These are phyloP conservation scores for Botrytis tulipae DNA, from an alignment of 2,329 filamentous ascomycete genomes.

Conservation along the genomic window DNA sequence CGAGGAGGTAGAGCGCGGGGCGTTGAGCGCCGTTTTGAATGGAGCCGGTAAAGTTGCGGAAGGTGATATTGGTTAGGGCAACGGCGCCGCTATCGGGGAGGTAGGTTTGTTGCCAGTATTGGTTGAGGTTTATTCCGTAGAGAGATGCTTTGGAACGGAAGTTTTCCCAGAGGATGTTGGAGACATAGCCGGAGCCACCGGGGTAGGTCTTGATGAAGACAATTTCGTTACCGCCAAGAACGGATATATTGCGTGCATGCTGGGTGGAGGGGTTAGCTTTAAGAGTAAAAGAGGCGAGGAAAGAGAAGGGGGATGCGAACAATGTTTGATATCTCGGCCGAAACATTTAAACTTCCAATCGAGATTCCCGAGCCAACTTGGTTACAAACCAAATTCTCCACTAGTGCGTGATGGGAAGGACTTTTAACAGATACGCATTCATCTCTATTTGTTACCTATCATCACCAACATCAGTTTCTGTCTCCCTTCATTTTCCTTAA, in stretches of 20 bases:
- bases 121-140: conserved; percentile 33
- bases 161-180: conserved; percentile 39
- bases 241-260: conserved; percentile 39
- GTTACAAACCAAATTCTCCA: conserved; percentile 42
- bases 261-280: neutral
- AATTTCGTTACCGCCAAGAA: conserved; percentile 41
- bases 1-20: conserved; percentile 38
- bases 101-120: conserved; percentile 33
- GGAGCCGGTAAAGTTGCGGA: conserved; percentile 36
- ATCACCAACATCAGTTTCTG: neutral
- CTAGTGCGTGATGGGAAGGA: conserved; percentile 40
- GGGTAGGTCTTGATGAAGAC: conserved; percentile 44
- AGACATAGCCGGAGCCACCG: conserved; percentile 41
- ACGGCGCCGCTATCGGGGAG: conserved; percentile 35
- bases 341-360: conserved; percentile 38
- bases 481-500: neutral
- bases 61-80: conserved; percentile 29
- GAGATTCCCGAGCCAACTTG: conserved; percentile 41
- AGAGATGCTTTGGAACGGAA: conserved; percentile 32
- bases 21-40: conserved; percentile 34
- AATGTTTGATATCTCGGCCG: conserved; percentile 20
- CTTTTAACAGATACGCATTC: conserved; percentile 43
- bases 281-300: neutral
- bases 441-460: conserved; percentile 39
- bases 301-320: neutral